These are phyloP conservation scores for Boletus smithii DNA, from an alignment of 1,284 basidiomycete species.

Conservation along the genomic window DNA sequence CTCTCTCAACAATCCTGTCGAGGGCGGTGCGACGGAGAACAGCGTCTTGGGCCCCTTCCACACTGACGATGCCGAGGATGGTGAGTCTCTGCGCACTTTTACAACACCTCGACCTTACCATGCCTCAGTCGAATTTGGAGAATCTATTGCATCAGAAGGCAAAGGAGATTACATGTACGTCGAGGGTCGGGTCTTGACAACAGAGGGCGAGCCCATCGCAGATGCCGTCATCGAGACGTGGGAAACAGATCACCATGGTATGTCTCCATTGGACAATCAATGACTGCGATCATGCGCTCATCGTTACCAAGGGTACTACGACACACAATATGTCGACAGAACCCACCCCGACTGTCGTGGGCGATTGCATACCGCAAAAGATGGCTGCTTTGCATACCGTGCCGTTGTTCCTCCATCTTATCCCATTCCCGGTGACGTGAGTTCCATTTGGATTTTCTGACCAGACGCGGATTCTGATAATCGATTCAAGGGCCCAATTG, in stretches of 20 bases:
- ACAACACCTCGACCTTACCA: not conserved
- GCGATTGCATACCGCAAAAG: constrained; percentile 54
- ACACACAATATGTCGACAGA: constrained; percentile 62
- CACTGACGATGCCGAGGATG: constrained; percentile 73
- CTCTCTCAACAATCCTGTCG: constrained; percentile 69
- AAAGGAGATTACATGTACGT: constrained; percentile 83
- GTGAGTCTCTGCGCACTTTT: constrained; percentile 40
- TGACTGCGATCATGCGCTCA: constrained; percentile 1
- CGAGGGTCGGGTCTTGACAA: constrained; percentile 64
- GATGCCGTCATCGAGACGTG: constrained; percentile 76
- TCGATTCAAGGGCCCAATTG: constrained; percentile 63
- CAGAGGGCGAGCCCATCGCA: constrained; percentile 64
- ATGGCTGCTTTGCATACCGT: constrained; percentile 72
- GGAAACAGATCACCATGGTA: constrained; percentile 78
- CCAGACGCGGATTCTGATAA: constrained; percentile 1
- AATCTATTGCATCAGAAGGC: constrained; percentile 72
- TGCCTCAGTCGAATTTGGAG: constrained; percentile 52
- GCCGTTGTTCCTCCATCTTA: constrained; percentile 78
- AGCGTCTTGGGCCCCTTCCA: constrained; percentile 85
- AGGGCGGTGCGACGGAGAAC: constrained; percentile 64
- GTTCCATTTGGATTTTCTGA: constrained; percentile 15
- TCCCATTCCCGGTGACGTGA: constrained; percentile 73
- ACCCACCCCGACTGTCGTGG: constrained; percentile 75
- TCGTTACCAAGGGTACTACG: constrained; percentile 47
- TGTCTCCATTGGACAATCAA: constrained; percentile 10